Base-by-base conservation (phyloP, 176 grass and related monocot genomes). In the Stipa capillata region DNA sequence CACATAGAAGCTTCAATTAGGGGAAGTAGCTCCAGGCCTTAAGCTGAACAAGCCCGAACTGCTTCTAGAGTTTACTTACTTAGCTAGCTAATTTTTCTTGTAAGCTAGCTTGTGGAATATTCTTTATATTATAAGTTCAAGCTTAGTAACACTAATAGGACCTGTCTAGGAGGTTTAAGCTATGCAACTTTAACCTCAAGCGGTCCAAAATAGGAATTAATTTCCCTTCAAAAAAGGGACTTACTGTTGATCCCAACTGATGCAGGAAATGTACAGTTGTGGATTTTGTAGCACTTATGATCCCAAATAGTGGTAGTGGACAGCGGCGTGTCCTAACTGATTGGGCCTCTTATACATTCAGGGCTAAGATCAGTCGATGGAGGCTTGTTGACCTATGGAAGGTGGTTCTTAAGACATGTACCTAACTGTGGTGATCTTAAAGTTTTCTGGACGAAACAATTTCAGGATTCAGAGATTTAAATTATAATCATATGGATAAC, bases 401-500 rank as follows among this genome's bases (percentile, higher is more conserved):
- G n/a, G n/a, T 60, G 12, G 39, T 49, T 15, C n/a, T 23, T 77
- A 29, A 59, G 40, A 79, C 83, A 42, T 70, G 56, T 49, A 58
- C 1, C 35, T n/a, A 61, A 27, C 21, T 61, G 4, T 31, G 42
- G n/a, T 58, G 50, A 45, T 57, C 20, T 12, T 32, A 39, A 37
- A 61, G 23, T 8, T 13, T 79, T 49, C 24, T 51, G 21, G 48
- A 73, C 4, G 0, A n/a, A n/a, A 85, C 33, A 53, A 51, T 37
- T 76, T 76, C 54, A 25, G 37, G 53, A 84, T 76, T 24, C 9
- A 5, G 7, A 37, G 12, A 70, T 18, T 33, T 31, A 54, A 72
- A 61, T 48, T 49, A 72, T 6, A 72, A 70, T 59, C 68, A 75
- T 59, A 82, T 47, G 15, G 67, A 49, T 80, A 36, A 87, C 74